Base-by-base conservation (phyloP, 2,329 filamentous ascomycete genomes). In the Trichoderma sp. region DNA sequence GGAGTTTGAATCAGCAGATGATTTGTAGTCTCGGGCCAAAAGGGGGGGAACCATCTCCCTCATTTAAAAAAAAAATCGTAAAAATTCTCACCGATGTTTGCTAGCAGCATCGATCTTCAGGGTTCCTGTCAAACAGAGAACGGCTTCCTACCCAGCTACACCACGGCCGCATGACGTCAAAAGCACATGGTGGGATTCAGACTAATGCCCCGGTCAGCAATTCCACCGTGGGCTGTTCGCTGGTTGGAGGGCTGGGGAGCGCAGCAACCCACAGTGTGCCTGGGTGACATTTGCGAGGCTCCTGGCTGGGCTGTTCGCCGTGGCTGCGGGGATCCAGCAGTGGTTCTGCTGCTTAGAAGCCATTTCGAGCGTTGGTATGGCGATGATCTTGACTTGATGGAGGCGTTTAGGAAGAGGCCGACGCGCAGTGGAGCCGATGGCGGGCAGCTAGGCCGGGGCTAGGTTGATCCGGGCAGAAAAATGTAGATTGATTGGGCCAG, bases 381-480 rank as follows among this genome's bases (percentile, higher is more conserved):
- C 26, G 61, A 56, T 46, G 61, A 58, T 56, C 34, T 46, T 64
- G 49, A n/a, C 52, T 58, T 24, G 26, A 24, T 49, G 6, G 61
- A 66, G 61, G 51, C 61, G 61, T 56, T 34, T 66, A 56, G 26
- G 26, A 11, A 51, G 21, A 55, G 61, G 34, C 56, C 26, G 49
- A 66, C 51, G 52, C 37, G 52, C 52, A 56, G 61, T 64, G 60
- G 60, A 24, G 60, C n/a, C 3, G 21, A 5, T 63, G 4, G 49
- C 7, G n/a, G 43, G 16, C 34, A 52, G n/a, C n/a, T 49, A 32
- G 32, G 52, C 26, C 61, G 61, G 52, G 26, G 51, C 52, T 58
- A 46, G 46, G 52, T 66, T 66, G 61, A 66, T 66, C 61, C 61
- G 61, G 61, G 61, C 61, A 66, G 1, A 2, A 66, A 66, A 5